phyloP scores from a whole-genome alignment of 805 yeast genomes.

The Yamadazyma phyllophila region DNA sequence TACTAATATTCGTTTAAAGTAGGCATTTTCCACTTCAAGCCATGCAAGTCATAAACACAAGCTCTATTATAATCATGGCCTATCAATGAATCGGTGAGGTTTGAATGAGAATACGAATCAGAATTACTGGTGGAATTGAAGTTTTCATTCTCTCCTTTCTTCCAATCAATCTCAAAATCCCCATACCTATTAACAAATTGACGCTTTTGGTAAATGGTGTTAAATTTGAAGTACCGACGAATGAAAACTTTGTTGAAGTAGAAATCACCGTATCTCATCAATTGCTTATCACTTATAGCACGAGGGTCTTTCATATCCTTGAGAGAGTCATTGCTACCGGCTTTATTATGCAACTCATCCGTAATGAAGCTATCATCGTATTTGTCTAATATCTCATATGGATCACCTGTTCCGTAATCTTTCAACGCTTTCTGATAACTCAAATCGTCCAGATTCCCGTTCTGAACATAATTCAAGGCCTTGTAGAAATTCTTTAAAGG shows the following conservation, averaged over 20 bases:
- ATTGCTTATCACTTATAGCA: slow-evolving; percentile 14
- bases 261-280: slow-evolving; percentile 32
- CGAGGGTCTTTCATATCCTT: slow-evolving; percentile 4
- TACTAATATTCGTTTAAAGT: slow-evolving; percentile 28
- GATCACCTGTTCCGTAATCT: slow-evolving; percentile 29
- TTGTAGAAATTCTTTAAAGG: slow-evolving; percentile 47
- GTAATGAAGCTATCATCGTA: slow-evolving; percentile 20
- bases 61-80: slow-evolving; percentile 13
- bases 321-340: slow-evolving; percentile 4
- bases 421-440: slow-evolving; percentile 16
- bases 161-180: slow-evolving; percentile 34
- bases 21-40: slow-evolving; percentile 44
- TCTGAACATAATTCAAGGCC: slow-evolving; percentile 40
- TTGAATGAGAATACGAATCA: slow-evolving; percentile 11
- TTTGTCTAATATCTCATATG: slow-evolving; percentile 17
- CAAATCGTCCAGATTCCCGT: slow-evolving; percentile 18
- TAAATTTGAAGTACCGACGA: slow-evolving; percentile 36
- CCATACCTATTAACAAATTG: slow-evolving; percentile 43
- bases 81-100: slow-evolving; percentile 4
- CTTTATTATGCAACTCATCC: slow-evolving; percentile 12
- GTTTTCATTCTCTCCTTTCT: slow-evolving; percentile 15
- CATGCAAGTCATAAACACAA: slow-evolving; percentile 35
- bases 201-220: slow-evolving; percentile 39
- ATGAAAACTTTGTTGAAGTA: slow-evolving; percentile 31
- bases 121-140: slow-evolving; percentile 10